Conservation (phyloP, 2,329 filamentous ascomycete species). For the Fusarium xylarioides region DNA sequence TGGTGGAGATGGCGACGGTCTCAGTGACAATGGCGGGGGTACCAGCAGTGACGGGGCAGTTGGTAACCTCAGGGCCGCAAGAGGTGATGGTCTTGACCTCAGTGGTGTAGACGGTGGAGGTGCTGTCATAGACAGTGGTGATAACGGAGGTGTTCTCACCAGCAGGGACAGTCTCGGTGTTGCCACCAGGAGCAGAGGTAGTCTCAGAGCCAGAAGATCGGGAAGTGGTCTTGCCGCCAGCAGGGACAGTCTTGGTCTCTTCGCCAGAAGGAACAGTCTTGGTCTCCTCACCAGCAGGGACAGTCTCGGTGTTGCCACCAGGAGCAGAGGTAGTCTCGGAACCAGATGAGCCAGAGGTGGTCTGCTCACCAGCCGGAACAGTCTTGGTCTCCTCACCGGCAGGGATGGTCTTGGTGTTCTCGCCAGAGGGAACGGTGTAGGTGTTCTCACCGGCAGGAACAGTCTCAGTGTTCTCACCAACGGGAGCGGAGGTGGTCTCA, state of each 20-base stretch:
- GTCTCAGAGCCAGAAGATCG: constrained; percentile 58
- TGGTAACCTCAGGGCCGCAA: constrained; percentile 55
- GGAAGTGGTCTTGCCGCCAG: constrained; percentile 22
- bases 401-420: constrained; percentile 36
- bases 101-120: constrained; percentile 62
- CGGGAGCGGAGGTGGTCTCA: constrained; percentile 48
- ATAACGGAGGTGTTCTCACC: constrained; percentile 39
- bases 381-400: constrained; percentile 50
- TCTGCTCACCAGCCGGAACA: constrained; percentile 22
- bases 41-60: constrained; percentile 60
- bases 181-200: constrained; percentile 55
- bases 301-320: constrained; percentile 50
- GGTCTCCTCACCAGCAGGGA: constrained; percentile 11
- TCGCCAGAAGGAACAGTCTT: constrained; percentile 5
- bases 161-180: constrained; percentile 16
- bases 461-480: constrained; percentile 6
- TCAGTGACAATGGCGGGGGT: constrained; percentile 61
- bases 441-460: constrained; percentile 10
- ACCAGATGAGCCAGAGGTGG: background rate
- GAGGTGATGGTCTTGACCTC: constrained; percentile 59
- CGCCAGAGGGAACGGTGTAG: constrained; percentile 46
- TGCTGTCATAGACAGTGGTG: constrained; percentile 52
- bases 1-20: constrained; percentile 66
- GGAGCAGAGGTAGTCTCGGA: constrained; percentile 58
- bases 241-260: constrained; percentile 20